phyloP scores from a whole-genome alignment of 768 basidiomycete genomes.

The Boletus huronensis region DNA sequence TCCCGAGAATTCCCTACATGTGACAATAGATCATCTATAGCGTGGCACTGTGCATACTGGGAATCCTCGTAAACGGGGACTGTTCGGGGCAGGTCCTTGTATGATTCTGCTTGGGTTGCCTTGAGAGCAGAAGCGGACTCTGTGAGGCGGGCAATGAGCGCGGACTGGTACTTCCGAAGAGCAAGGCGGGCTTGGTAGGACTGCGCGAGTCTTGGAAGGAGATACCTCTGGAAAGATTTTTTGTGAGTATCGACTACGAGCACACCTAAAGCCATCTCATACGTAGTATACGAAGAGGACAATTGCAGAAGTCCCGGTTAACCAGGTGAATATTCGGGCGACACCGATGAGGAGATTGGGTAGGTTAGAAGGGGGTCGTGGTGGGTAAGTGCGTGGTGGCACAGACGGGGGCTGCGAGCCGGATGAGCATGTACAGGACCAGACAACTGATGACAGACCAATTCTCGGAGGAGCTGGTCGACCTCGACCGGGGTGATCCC shows the following conservation, averaged over 20 bases:
- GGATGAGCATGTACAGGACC: constrained; percentile 5
- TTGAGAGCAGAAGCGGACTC: constrained; percentile 55
- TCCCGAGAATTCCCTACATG: constrained; percentile 7
- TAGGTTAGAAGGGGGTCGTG: constrained; percentile 63
- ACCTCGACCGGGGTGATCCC: constrained; percentile 64
- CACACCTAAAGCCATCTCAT: constrained; percentile 19
- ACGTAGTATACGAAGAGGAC: constrained; percentile 67
- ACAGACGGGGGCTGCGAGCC: constrained; percentile 41
- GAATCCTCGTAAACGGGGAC: constrained; percentile 47
- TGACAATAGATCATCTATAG: constrained; percentile 40
- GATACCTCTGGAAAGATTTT: constrained; percentile 49
- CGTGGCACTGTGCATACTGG: constrained; percentile 42
- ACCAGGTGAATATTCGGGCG: constrained; percentile 59
- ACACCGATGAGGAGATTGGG: constrained; percentile 64
- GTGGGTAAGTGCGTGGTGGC: constrained; percentile 73
- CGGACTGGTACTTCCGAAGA: constrained; percentile 56
- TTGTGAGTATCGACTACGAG: constrained; percentile 5
- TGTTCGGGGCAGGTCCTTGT: constrained; percentile 54
- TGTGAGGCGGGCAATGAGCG: constrained; percentile 52
- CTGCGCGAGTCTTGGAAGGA: constrained; percentile 62
- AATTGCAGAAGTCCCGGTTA: constrained; percentile 58
- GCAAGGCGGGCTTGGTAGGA: constrained; percentile 60
- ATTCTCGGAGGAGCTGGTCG: constrained; percentile 50
- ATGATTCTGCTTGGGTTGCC: constrained; percentile 51
- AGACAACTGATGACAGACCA: constrained; percentile 38